phyloP scores from a whole-genome alignment of 208 protist species.

The Angomonas deanei region DNA sequence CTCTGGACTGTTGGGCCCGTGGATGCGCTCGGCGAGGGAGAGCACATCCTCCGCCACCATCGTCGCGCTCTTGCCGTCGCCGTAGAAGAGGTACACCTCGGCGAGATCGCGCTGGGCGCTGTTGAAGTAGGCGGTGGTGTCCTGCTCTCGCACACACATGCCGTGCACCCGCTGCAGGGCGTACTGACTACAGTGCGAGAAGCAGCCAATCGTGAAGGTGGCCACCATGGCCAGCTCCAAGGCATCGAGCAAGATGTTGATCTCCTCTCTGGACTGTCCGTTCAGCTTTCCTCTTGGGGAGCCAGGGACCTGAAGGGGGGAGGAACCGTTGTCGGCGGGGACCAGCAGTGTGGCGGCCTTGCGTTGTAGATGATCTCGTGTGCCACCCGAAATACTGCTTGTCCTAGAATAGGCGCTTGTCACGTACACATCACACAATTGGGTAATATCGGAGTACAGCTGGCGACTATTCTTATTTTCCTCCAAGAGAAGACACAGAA shows the following conservation, averaged over 20 bases:
- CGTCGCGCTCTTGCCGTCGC: slow-evolving; percentile 29
- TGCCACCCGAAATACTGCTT: slow-evolving; percentile 31
- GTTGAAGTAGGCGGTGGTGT: slow-evolving; percentile 34
- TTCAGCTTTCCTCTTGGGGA: slow-evolving; percentile 8
- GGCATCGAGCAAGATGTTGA: slow-evolving; percentile 30
- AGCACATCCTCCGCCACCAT: slow-evolving; percentile 47
- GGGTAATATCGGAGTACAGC: slow-evolving; percentile 38
- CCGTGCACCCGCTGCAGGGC: slow-evolving; percentile 55
- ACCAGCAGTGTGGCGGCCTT: slow-evolving; percentile 25
- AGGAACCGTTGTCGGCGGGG: neutral
- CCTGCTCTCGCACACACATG: slow-evolving; percentile 33
- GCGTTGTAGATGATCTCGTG: slow-evolving; percentile 34
- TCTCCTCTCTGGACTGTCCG: slow-evolving; percentile 19
- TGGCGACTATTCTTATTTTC: slow-evolving; percentile 34
- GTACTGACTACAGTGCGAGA: slow-evolving; percentile 31
- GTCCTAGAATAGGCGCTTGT: slow-evolving; percentile 31
- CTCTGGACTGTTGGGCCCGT: slow-evolving; percentile 16
- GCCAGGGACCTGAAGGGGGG: neutral
- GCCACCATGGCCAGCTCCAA: slow-evolving; percentile 28
- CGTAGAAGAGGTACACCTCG: slow-evolving; percentile 41
- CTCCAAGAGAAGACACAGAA: slow-evolving; percentile 45
- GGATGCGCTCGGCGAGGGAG: slow-evolving; percentile 35
- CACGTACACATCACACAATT: slow-evolving; percentile 25
- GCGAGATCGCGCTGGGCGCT: slow-evolving; percentile 40
- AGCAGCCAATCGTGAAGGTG: slow-evolving; percentile 18